Evolutionary conservation across 345 rosid genomes (phyloP), one percentile per base, ranked within the genome.

Genomic region (Triadica sebifera): DNA sequence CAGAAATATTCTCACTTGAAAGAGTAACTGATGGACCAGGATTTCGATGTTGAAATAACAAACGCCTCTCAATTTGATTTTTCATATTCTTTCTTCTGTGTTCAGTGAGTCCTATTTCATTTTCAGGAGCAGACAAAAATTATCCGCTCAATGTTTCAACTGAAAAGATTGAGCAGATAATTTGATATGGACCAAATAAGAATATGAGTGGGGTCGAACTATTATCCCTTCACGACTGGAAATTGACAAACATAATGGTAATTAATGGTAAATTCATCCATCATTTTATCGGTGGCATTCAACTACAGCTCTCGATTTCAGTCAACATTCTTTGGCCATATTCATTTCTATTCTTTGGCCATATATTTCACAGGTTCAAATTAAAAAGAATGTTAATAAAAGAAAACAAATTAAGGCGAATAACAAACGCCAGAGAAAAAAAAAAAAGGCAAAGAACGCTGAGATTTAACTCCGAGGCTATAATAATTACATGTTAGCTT

Each of bases 401-500:
- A 1, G 6, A 41, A 41, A 41, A 51, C 5, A 38, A 37, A 29
- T 34, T 3, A 29, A 29, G 34, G 34, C 34, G 34, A 2, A 2
- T 29, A 29, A 29, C 34, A 29, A 29, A 29, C 34, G 34, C 34
- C 34, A 1, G 34, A 29, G 2, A 29, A 29, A 29, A 29, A 29
- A 1, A 29, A 29, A 29, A 29, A 29, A 1, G 34, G 34, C 34
- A 29, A 29, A 29, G 34, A 29, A 29, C 34, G 1, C 34, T 29
- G 34, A 29, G 34, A 29, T 68, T 62, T 43, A 22, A 60, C 69
- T 47, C 60, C 77, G 12, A 49, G 22, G 71, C 45, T 74, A 72
- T 81, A 66, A 82, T 82, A 84, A 84, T 85, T 84, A 85, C 88
- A 86, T 57, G 76, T 79, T 84, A 80, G 87, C 71, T 75, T 70